phyloP scores from a whole-genome alignment of 225 moss, liverwort and hornwort species.

The Sphagnum contortum region DNA sequence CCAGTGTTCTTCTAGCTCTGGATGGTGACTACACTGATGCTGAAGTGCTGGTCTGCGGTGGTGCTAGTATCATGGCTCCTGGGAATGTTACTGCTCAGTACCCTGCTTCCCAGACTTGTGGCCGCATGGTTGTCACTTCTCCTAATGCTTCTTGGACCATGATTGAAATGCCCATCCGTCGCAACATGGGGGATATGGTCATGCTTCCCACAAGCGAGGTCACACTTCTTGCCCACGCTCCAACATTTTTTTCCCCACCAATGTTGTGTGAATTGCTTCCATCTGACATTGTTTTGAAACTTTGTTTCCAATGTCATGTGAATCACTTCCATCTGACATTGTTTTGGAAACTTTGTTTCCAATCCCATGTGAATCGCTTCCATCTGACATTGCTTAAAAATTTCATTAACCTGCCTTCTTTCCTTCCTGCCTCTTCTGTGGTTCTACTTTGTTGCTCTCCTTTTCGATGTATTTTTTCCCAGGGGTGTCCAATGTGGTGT shows the following conservation, averaged over 20 bases:
- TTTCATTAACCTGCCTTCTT: too few species aligned
- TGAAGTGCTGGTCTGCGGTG: conserved; percentile 67
- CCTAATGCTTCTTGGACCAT: conserved; percentile 25
- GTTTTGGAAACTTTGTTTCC: not conserved
- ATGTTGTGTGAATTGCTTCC: too few species aligned
- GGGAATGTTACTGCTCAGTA: conserved; percentile 32
- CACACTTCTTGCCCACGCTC: not conserved
- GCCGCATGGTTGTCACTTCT: conserved; percentile 17
- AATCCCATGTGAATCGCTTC: not conserved
- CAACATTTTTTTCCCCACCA: too few species aligned
- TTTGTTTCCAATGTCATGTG: not conserved
- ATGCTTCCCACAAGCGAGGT: conserved; percentile 42
- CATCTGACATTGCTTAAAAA: too few species aligned
- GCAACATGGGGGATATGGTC: conserved; percentile 61
- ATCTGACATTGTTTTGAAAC: too few species aligned
- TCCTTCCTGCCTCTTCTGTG: too few species aligned
- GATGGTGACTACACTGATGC: conserved; percentile 10
- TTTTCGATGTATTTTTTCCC: too few species aligned
- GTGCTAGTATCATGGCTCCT: conserved; percentile 33
- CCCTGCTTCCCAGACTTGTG: conserved; percentile 45
- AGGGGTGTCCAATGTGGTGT: too few species aligned
- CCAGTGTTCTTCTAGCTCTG: conserved; percentile 66
- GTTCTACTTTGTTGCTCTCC: too few species aligned
- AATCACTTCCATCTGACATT: too few species aligned
- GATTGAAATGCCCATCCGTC: conserved; percentile 45